Evolutionary conservation across 2,329 filamentous ascomycete genomes (phyloP).

Genomic region (Pleurostoma richardsiae): DNA sequence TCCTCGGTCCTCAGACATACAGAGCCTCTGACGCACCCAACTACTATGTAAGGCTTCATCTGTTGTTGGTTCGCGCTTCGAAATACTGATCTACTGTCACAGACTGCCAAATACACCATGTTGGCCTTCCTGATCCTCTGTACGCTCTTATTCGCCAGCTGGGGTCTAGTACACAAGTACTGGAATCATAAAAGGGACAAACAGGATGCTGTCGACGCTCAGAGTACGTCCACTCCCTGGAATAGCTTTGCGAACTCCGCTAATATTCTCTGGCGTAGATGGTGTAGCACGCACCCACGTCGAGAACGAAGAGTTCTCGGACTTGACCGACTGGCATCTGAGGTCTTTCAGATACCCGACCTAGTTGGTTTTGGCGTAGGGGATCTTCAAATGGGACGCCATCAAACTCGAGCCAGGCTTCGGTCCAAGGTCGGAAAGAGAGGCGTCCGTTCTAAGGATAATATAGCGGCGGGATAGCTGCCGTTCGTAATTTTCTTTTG

Average conservation of each 20-base stretch:
- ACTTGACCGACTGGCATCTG: constrained; percentile 1
- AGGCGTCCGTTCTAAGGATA: too few species aligned
- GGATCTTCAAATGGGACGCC: too few species aligned
- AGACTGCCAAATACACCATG: constrained; percentile 2
- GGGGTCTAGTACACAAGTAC: neutral
- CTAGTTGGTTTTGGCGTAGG: neutral
- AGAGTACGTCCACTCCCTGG: neutral
- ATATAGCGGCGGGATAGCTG: too few species aligned
- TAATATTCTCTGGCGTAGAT: neutral
- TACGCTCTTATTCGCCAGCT: neutral
- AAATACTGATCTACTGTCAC: too few species aligned
- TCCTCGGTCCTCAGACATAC: neutral
- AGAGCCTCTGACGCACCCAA: neutral
- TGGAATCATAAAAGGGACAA: constrained; percentile 2
- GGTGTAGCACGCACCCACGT: neutral
- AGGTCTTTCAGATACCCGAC: constrained; percentile 1
- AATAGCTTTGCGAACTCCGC: neutral
- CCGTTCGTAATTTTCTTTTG: too few species aligned
- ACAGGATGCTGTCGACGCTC: neutral
- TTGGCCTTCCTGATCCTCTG: neutral
- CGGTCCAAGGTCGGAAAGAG: too few species aligned
- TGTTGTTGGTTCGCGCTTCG: too few species aligned
- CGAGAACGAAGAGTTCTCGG: constrained; percentile 1
- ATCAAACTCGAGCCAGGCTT: too few species aligned
- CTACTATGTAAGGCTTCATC: neutral